Evolutionary conservation across 345 rosid species (phyloP), one percentile per base, ranked within the genome.

Genomic region (Pseudoturritis turrita): DNA sequence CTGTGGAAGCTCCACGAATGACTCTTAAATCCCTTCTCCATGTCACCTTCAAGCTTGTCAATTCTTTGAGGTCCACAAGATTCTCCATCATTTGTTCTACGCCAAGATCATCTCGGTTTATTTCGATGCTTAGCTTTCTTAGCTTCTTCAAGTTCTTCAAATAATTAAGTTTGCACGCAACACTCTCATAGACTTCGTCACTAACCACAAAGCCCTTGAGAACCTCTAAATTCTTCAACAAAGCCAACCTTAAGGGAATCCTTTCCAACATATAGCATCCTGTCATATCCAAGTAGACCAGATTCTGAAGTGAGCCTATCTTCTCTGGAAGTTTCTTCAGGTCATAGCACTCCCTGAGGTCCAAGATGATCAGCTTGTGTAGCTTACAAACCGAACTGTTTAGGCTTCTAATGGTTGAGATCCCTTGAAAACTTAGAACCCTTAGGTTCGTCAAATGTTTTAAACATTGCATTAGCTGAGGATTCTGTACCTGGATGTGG

Each of bases 181-280:
- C 26, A 6, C 47, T 17, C 6, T 53, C 47, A 15, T 43, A 15
- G 15, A 10, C 0, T 2, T 0, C 14, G 25, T 77, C 58, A 21
- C 78, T 74, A 4, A 87, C 58, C 14, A 85, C 82, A 78, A 87
- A 85, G 23, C 92, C 89, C 55, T 87, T 82, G 1, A 87, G 80
- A 26, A 87, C 88, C 77, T 68, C 59, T 29, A 85, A 87, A 3
- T 74, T 15, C 1, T 50, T 3, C 23, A 87, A 76, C 29, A 22
- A 31, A 3, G 59, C 25, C 17, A 87, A 10, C 18, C 76, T 60
- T 53, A 62, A 47, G 25, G 92, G 89, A 25, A 87, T 80, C 25
- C 14, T 19, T 10, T 79, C 87, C 5, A 85, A 52, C 74, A 78
- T 56, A 56, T 74, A 73, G 56, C 92, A 87, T 53, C 80, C 85